Evolutionary conservation across 2,329 filamentous ascomycete genomes (phyloP), one percentile per base, ranked within the genome.

Genomic region (Epichloe sibirici): DNA sequence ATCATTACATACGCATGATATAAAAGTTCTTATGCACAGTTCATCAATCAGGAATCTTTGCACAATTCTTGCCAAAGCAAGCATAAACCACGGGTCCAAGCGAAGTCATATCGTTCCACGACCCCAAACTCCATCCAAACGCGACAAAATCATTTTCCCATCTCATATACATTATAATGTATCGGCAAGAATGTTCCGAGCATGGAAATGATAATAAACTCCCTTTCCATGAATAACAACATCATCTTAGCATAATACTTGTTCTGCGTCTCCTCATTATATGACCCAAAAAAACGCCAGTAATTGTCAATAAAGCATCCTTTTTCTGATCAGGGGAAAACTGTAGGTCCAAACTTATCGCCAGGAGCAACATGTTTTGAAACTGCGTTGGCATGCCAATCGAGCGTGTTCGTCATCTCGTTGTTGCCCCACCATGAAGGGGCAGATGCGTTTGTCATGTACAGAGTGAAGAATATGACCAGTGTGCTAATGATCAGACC

Each of bases 401-500:
- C 78, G 50, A 75, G 60, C 3, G 76, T 81, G 34, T 69, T 55
- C 45, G 71, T 61, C 3, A 71, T 71, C 6, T 66, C 71, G 21
- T 68, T 63, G 56, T 84, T 84, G 9, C 80, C 80, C 69, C 78
- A 85, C 82, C 85, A 88, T 9, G 71, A 61, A 0, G 82, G 80
- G 53, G 78, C 69, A 3, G 64, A 61, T 8, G 74, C 73, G 37
- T 72, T 69, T 2, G 82, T 82, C 57, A 88, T 64, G 52, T 81
- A 79, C 31, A 89, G 68, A 1, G 81, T 76, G 58, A 86, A 79
- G 71, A 89, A 86, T 53, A 88, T 83, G 53, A 88, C 65, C 38
- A 89, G 75, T 0, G 83, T 83, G 37, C 76, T 78, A 21, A 88
- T 65, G 12, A 83, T 79, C 5, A 87, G 73, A 5, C 85, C 85